phyloP scores from a whole-genome alignment of 2,329 filamentous ascomycete species.

The Dactylellina parvicollis region DNA sequence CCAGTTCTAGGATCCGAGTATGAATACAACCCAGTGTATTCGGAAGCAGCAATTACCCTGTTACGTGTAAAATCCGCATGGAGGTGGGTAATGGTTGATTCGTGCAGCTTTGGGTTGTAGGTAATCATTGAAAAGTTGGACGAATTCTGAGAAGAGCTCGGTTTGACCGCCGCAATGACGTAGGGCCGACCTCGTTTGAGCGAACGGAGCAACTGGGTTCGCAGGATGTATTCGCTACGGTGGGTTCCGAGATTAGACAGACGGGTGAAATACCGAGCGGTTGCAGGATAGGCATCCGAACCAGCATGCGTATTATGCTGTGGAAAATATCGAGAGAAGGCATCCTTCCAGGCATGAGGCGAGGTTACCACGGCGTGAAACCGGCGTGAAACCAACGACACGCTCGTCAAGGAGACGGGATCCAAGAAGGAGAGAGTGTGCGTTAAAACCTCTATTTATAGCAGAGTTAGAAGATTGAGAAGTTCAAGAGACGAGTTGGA shows the following conservation, averaged over 20 bases:
- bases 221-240: slow-evolving; percentile 92
- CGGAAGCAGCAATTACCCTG: slow-evolving; percentile 41
- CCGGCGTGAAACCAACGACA: slow-evolving; percentile 85
- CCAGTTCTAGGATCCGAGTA: slow-evolving; percentile 51
- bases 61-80: slow-evolving; percentile 45
- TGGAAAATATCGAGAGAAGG: slow-evolving; percentile 89
- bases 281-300: slow-evolving; percentile 55
- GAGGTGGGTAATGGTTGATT: slow-evolving; percentile 48
- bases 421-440: slow-evolving; percentile 90
- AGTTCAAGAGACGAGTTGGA: not conserved
- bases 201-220: slow-evolving; percentile 83
- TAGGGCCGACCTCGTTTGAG: slow-evolving; percentile 64
- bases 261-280: slow-evolving; percentile 76
- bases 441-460: slow-evolving; percentile 80
- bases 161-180: slow-evolving; percentile 24
- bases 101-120: slow-evolving; percentile 47
- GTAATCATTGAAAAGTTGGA: slow-evolving; percentile 54
- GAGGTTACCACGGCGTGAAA: slow-evolving; percentile 89
- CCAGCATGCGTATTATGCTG: slow-evolving; percentile 55
- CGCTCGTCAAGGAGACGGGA: slow-evolving; percentile 80
- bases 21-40: slow-evolving; percentile 45
- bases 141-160: slow-evolving; percentile 29
- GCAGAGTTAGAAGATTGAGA: not conserved
- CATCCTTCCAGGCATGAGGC: slow-evolving; percentile 91
- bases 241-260: slow-evolving; percentile 87